Base-by-base conservation (phyloP, 2,329 filamentous ascomycete species). In the Acrodontium crateriforme region DNA sequence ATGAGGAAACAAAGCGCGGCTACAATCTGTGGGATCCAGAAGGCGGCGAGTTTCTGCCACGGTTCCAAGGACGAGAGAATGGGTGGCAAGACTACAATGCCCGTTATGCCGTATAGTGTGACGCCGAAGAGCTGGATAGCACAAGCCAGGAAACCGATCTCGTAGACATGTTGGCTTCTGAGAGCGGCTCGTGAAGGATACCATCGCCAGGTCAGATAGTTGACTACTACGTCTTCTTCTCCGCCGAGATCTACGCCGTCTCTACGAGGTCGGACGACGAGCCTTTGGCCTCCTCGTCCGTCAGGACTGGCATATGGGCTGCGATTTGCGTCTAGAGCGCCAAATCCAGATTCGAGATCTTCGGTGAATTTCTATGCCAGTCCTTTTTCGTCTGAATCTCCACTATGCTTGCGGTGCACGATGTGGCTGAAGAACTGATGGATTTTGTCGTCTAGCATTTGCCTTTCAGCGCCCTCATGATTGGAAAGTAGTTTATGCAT, bases 81-180 rank as follows among this genome's bases (percentile, higher is more conserved):
- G 11, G 46, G 45, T 3, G 47, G 46, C 7, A 49, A 26, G 14
- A 39, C 32, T 6, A 46, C 38, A 9, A 50, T 32, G 6, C 33
- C 42, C 2, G 40, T 41, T 4, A 44, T 33, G 11, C 32, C 35
- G 29, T 41, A 49, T 4, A 50, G 19, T 1, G 44, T 46, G 4
- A 38, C 42, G 12, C 47, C 47, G 9, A 50, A 35, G n/a, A 46
- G 34, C 26, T 49, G 47, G 14, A 47, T 42, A 3, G 39, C 24
- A 20, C 40, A 46, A 3, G 45, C 46, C 2, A 47, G 27, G 24
- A 39, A 50, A n/a, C 46, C 46, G 12, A 50, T 46, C 9, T 49
- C 44, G 30, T 42, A 39, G 25, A 41, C 30, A 16, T 50, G 44
- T 19, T 47, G 38, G 2, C 35, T 39, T 6, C 37, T 25, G 9